These are phyloP conservation scores for Zymoseptoria pseudotritici DNA, from an alignment of 2,329 filamentous ascomycete genomes.

Conservation along the genomic window DNA sequence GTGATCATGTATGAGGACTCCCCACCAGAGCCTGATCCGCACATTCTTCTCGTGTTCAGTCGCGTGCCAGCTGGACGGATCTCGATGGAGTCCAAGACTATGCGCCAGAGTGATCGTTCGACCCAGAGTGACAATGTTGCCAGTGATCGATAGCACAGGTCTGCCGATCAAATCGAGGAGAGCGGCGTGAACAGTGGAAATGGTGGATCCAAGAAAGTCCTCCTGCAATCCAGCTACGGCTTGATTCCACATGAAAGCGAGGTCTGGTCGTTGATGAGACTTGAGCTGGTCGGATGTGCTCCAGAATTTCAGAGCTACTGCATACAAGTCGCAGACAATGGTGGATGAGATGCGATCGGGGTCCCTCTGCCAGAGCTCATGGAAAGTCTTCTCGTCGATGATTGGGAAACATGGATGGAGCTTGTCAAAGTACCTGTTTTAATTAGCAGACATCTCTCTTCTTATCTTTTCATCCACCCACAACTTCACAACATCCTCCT, in stretches of 20 bases:
- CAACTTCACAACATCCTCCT: slow-evolving; percentile 24
- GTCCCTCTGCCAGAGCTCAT: slow-evolving; percentile 29
- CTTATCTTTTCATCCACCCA: no score
- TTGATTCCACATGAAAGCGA: slow-evolving; percentile 36
- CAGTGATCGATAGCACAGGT: slow-evolving; percentile 34
- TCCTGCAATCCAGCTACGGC: slow-evolving; percentile 36
- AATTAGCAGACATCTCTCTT: not conserved
- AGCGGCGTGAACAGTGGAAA: slow-evolving; percentile 34
- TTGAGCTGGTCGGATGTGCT: slow-evolving; percentile 30
- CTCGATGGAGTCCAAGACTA: slow-evolving; percentile 49
- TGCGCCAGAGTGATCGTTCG: slow-evolving; percentile 43
- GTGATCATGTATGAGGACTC: slow-evolving; percentile 49
- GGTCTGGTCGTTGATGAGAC: slow-evolving; percentile 31
- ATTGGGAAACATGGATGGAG: slow-evolving; percentile 34
- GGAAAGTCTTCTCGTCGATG: slow-evolving; percentile 33
- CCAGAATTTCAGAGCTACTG: slow-evolving; percentile 33
- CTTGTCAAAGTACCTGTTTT: slow-evolving; percentile 33
- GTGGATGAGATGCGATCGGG: slow-evolving; percentile 30
- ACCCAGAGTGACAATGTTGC: slow-evolving; percentile 43
- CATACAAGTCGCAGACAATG: slow-evolving; percentile 35
- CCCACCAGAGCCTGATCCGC: slow-evolving; percentile 50
- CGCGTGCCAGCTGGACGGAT: slow-evolving; percentile 18
- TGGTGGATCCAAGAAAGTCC: slow-evolving; percentile 36
- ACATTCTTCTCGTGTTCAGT: slow-evolving; percentile 37
- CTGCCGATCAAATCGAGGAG: slow-evolving; percentile 36